Conservation (phyloP, 164 flowering plant species). For the Hamamelis virginiana region DNA sequence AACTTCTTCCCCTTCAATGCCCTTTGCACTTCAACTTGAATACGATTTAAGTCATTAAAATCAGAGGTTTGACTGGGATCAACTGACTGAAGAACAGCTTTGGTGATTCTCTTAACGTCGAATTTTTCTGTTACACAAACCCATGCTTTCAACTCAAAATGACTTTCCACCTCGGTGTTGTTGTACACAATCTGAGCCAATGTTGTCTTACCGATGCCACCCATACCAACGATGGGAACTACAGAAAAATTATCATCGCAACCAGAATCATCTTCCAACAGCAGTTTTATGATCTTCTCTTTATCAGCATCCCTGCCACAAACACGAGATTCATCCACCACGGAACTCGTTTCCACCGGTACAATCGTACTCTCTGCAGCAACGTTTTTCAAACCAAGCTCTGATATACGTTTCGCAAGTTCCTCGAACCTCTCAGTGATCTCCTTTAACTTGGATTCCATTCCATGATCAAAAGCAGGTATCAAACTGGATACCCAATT, state of each 20-base stretch:
- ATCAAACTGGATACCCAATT: too few species aligned
- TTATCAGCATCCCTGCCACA: constrained; percentile 25
- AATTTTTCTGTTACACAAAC: constrained; percentile 7
- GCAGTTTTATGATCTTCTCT: constrained; percentile 7
- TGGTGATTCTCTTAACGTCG: background rate
- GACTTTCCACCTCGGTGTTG: background rate
- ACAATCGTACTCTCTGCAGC: background rate
- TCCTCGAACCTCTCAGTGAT: constrained; percentile 4
- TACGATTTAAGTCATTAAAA: background rate
- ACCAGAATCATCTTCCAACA: too few species aligned
- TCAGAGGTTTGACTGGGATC: background rate
- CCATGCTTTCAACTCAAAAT: constrained; percentile 5
- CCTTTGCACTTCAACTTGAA: background rate
- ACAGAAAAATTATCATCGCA: background rate
- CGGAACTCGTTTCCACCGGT: background rate
- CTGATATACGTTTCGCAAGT: constrained; percentile 6
- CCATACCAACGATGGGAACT: constrained; percentile 14
- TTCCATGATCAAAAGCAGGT: too few species aligned
- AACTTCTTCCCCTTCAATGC: constrained; percentile 1
- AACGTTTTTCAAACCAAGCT: constrained; percentile 9
- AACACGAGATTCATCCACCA: constrained; percentile 15
- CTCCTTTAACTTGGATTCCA: background rate
- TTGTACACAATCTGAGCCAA: constrained; percentile 7
- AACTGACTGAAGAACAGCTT: background rate
- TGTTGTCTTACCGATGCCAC: constrained; percentile 15